Evolutionary conservation across 441 rosid genomes (phyloP).

Genomic region (Corymbia calophylla): DNA sequence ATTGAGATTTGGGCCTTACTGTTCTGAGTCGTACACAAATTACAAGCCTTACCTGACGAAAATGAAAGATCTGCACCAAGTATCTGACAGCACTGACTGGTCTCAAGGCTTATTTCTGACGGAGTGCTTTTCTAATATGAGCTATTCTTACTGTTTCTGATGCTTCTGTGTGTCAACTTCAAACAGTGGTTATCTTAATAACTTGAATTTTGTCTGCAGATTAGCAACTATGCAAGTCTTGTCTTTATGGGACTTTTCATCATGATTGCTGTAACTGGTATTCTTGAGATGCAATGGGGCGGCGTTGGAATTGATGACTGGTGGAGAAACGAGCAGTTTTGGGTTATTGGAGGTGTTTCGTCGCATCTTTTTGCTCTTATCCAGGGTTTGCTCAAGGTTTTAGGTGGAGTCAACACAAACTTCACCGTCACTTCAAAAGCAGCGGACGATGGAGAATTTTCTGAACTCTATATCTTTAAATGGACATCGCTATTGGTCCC

Average conservation of each 20-base stretch:
- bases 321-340: slow-evolving; percentile 3
- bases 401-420: neutral
- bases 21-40: neutral
- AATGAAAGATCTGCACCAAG: neutral
- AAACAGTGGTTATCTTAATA: neutral
- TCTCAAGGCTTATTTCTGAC: neutral
- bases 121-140: neutral
- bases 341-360: neutral
- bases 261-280: neutral
- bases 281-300: slow-evolving; percentile 1
- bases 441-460: neutral
- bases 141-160: neutral
- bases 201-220: neutral
- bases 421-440: neutral
- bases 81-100: neutral
- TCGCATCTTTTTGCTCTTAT: neutral
- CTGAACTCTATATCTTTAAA: neutral
- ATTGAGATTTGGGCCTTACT: neutral
- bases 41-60: neutral
- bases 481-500: neutral
- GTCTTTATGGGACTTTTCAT: neutral
- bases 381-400: slow-evolving; percentile 1
- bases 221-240: neutral
- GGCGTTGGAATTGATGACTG: neutral
- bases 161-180: neutral